Evolutionary conservation across 2,329 filamentous ascomycete species (phyloP).

Genomic region (Fulvia fulva): DNA sequence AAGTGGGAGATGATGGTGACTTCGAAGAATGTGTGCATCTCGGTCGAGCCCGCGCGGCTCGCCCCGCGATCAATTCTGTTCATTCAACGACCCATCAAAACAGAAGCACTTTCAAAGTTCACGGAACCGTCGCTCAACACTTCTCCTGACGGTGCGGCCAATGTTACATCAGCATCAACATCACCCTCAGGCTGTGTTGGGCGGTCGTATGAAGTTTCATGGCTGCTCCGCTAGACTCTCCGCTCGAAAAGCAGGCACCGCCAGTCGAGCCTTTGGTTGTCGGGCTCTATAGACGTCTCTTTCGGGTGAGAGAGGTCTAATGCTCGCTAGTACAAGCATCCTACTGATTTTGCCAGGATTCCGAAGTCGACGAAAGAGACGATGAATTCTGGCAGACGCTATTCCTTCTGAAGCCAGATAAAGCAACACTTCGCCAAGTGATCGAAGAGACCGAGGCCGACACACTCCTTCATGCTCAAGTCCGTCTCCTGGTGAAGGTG

Average conservation of each 20-base stretch:
- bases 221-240: constrained; percentile 61
- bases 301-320: constrained; percentile 49
- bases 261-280: constrained; percentile 94
- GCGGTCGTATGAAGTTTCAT: background rate
- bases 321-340: background rate
- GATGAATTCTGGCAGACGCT: constrained; percentile 97
- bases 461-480: constrained; percentile 71
- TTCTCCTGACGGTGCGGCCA: background rate
- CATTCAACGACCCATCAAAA: background rate
- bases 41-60: no score
- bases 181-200: background rate
- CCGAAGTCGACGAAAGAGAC: constrained; percentile 64
- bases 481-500: constrained; percentile 29
- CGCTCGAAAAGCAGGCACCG: constrained; percentile 85
- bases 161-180: background rate
- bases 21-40: no score
- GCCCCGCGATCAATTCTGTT: background rate
- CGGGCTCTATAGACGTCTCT: constrained; percentile 78
- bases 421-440: constrained; percentile 61
- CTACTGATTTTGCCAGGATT: constrained; percentile 44
- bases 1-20: no score
- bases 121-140: background rate
- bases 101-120: background rate
- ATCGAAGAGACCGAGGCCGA: constrained; percentile 68
- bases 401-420: constrained; percentile 83